Evolutionary conservation across 2,329 filamentous ascomycete genomes (phyloP).

Genomic region (Ceratocystis huliohia): DNA sequence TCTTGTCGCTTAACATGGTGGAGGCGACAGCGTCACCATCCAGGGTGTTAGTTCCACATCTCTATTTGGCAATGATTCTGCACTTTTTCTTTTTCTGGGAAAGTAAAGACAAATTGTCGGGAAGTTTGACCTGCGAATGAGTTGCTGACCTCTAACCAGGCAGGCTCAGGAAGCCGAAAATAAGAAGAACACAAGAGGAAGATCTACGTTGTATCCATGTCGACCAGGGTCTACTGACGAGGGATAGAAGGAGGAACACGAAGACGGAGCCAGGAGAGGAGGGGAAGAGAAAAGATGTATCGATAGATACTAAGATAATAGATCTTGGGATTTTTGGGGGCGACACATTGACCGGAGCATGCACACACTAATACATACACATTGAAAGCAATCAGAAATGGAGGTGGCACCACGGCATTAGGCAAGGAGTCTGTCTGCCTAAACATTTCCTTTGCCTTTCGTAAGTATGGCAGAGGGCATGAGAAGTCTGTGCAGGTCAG

Average conservation of each 20-base stretch:
- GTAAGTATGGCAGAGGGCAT: background rate
- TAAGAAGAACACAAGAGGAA: background rate
- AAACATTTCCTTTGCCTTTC: background rate
- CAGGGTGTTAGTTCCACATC: background rate
- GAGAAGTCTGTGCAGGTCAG: background rate
- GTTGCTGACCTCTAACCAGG: background rate
- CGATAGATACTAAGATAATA: background rate
- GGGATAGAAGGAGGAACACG: too few relatives aligned
- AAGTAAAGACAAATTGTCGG: background rate
- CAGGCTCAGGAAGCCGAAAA: too few relatives aligned
- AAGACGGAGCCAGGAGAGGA: background rate
- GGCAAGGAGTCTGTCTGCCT: background rate
- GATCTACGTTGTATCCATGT: background rate
- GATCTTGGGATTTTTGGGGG: background rate
- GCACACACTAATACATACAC: background rate
- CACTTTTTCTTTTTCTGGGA: slow-evolving; percentile 1
- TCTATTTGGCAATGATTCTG: background rate
- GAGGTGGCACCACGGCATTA: background rate
- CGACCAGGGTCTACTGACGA: background rate
- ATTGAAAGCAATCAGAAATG: background rate
- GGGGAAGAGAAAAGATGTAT: background rate
- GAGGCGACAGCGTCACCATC: background rate
- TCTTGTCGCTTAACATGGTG: too few relatives aligned
- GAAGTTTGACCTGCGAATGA: background rate
- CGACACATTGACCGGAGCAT: background rate